These are phyloP conservation scores for Xylaria bambusicola DNA, from an alignment of 495 filamentous ascomycete genomes.

Conservation along the genomic window DNA sequence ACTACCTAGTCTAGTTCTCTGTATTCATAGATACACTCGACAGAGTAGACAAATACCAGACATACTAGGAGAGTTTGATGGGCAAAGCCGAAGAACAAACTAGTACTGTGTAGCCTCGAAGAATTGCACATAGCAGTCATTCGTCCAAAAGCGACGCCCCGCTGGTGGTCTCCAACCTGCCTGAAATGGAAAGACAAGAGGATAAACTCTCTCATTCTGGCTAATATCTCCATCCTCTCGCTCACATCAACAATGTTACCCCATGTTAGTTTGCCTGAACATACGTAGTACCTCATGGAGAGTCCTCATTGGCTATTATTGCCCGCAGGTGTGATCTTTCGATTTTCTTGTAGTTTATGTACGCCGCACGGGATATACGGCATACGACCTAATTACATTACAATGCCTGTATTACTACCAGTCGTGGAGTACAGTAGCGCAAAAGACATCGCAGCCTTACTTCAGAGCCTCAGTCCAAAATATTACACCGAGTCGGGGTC, in stretches of 20 bases:
- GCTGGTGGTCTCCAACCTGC: slow-evolving; percentile 17
- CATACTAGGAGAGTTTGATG: too few species aligned
- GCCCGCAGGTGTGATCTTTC: background rate
- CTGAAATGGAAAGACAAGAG: slow-evolving; percentile 14
- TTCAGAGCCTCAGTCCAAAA: slow-evolving; percentile 11
- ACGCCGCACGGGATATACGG: background rate
- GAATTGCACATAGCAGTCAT: background rate
- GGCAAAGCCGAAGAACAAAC: too few species aligned
- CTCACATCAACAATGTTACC: slow-evolving; percentile 4
- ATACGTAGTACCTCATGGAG: background rate
- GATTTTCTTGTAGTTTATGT: background rate
- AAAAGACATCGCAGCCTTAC: slow-evolving; percentile 8
- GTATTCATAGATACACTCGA: too few species aligned
- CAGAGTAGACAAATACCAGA: too few species aligned
- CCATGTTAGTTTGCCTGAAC: background rate
- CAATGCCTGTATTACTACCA: background rate
- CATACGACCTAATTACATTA: background rate
- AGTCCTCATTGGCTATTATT: slow-evolving; percentile 9
- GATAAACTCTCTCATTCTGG: background rate
- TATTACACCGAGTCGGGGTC: background rate
- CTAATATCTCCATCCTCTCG: slow-evolving; percentile 1
- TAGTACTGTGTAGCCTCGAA: slow-evolving; percentile 6
- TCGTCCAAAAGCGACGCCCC: background rate
- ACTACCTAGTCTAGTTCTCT: too few species aligned
- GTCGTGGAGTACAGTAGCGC: slow-evolving; percentile 7